Conservation (phyloP, 2,329 filamentous ascomycete species). For the Teratosphaeria epicoccoides region DNA sequence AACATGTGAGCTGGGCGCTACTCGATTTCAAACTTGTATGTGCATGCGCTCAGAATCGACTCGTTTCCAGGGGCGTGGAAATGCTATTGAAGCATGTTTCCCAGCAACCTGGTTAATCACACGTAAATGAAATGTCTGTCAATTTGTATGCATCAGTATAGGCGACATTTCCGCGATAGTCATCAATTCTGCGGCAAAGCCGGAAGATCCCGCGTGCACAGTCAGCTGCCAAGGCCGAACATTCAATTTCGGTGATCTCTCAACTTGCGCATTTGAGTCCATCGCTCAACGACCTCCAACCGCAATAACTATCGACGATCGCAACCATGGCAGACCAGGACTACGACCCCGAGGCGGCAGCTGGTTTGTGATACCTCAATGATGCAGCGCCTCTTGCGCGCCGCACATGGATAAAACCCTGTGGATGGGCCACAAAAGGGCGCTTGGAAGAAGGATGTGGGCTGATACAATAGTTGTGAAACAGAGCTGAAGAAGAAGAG, state of each 20-base stretch:
- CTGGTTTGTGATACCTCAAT: slow-evolving; percentile 43
- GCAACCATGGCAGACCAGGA: slow-evolving; percentile 70
- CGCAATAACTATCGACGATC: slow-evolving; percentile 22
- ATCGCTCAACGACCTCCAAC: background rate
- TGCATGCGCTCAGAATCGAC: too few relatives aligned
- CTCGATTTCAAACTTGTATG: too few relatives aligned
- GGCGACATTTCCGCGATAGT: too few relatives aligned
- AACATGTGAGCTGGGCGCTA: too few relatives aligned
- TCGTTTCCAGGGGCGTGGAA: too few relatives aligned
- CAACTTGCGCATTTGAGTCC: background rate
- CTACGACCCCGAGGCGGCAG: slow-evolving; percentile 95
- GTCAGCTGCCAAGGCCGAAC: background rate
- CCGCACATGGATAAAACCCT: slow-evolving; percentile 28
- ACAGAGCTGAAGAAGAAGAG: slow-evolving; percentile 98
- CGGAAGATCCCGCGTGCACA: background rate
- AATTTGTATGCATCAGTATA: too few relatives aligned
- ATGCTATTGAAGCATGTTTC: too few relatives aligned
- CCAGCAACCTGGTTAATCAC: too few relatives aligned
- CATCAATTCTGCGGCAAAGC: background rate
- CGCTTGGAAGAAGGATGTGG: slow-evolving; percentile 28
- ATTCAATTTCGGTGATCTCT: background rate
- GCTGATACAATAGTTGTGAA: slow-evolving; percentile 22
- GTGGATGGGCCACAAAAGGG: slow-evolving; percentile 33
- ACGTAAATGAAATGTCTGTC: too few relatives aligned
- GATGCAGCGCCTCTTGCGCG: slow-evolving; percentile 17